These are phyloP conservation scores for Cyclotella atomus DNA, from an alignment of 108 stramenopile species.

Conservation along the genomic window DNA sequence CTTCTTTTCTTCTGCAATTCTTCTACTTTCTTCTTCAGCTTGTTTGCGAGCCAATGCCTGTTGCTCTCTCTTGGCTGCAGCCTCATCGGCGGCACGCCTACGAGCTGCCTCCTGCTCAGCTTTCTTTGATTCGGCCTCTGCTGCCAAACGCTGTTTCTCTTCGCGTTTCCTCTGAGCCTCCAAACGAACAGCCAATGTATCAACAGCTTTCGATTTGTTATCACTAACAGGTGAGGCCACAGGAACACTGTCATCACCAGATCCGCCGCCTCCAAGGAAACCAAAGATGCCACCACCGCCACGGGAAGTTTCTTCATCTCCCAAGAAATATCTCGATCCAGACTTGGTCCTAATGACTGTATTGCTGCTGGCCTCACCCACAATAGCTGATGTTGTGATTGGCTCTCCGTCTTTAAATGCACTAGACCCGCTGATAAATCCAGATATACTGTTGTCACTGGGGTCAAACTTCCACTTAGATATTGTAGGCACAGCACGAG, in stretches of 20 bases:
- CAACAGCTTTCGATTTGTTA: conserved; percentile 1
- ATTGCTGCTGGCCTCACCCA: conserved; percentile 34
- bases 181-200: conserved; percentile 12
- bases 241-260: not conserved
- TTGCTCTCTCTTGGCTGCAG: conserved; percentile 5
- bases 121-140: conserved; percentile 19
- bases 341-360: conserved; percentile 55
- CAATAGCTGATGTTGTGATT: conserved; percentile 53
- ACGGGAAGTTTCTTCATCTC: conserved; percentile 45
- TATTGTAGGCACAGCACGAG: conserved; percentile 56
- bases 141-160: conserved; percentile 15
- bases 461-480: conserved; percentile 58
- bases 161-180: conserved; percentile 12
- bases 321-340: conserved; percentile 57
- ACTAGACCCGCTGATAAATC: conserved; percentile 55
- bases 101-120: conserved; percentile 21
- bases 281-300: conserved; percentile 37
- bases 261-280: conserved; percentile 22
- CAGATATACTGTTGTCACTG: conserved; percentile 57
- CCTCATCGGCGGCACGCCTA: conserved; percentile 4
- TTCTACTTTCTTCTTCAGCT: conserved; percentile 26
- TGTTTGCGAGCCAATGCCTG: conserved; percentile 23
- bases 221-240: not conserved
- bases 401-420: conserved; percentile 57
- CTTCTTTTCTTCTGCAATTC: conserved; percentile 18